Percentiles rank a stretch among this genome's conserved stretches.
phyloP scores from a whole-genome alignment of 352 stramenopile species.

The Phytopythium aichiense region DNA sequence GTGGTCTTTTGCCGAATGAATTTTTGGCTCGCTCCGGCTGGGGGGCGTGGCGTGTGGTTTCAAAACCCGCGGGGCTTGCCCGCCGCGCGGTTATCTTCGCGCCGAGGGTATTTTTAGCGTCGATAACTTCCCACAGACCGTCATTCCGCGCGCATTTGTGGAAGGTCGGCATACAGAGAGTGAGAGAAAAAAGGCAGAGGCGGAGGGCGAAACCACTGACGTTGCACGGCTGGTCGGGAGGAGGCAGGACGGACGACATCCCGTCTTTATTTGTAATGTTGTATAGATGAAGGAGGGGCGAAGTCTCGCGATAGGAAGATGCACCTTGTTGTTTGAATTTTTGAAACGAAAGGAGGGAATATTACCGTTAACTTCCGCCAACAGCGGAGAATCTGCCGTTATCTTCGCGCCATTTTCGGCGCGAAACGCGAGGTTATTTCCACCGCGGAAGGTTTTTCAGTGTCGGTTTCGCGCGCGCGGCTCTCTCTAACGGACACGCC shows the following conservation, averaged over 20 bases:
- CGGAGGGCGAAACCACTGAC: conserved; percentile 7
- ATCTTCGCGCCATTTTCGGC: conserved; percentile 2
- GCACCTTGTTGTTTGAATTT: conserved; percentile 8
- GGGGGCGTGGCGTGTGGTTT: conserved; percentile 13
- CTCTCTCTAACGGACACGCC: conserved; percentile 7
- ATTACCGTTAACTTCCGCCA: neutral
- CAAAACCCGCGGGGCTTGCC: conserved; percentile 17
- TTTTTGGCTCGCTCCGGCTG: conserved; percentile 29
- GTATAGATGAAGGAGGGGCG: neutral
- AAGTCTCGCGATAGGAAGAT: neutral
- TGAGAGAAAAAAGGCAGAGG: neutral
- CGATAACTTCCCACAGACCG: conserved; percentile 3
- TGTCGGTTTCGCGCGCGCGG: neutral
- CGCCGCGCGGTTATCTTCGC: conserved; percentile 16
- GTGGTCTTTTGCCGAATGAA: conserved; percentile 88
- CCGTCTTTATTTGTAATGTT: neutral
- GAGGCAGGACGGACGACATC: neutral
- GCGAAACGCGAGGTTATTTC: conserved; percentile 7
- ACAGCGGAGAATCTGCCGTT: neutral
- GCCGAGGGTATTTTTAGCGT: conserved; percentile 6
- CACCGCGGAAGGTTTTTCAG: conserved; percentile 1
- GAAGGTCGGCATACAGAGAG: conserved; percentile 1
- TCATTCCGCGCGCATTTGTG: neutral
- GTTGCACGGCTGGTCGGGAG: conserved; percentile 2
- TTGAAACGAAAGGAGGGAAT: conserved; percentile 5